These are phyloP conservation scores for Phytophthora litchii DNA, from an alignment of 352 stramenopile species.

Conservation along the genomic window DNA sequence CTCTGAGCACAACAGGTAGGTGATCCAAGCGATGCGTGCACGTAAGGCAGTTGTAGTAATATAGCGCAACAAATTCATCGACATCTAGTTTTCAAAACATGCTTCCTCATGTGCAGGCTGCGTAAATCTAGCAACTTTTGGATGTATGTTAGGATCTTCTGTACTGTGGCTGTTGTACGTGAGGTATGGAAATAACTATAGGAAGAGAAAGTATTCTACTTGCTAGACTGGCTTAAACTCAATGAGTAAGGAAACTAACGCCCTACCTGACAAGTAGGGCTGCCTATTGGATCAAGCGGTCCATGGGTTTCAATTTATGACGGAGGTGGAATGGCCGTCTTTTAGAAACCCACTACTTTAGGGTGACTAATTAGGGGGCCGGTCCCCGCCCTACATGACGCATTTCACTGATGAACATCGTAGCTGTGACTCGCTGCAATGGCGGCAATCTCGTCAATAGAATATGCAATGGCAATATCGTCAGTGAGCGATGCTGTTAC, in stretches of 20 bases:
- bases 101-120: too few relatives aligned
- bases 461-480: background rate
- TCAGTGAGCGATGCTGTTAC: background rate
- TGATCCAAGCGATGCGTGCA: too few relatives aligned
- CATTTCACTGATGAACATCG: too few relatives aligned
- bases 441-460: too few relatives aligned
- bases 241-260: constrained; percentile 94
- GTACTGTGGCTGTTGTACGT: constrained; percentile 17
- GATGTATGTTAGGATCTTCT: background rate
- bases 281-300: constrained; percentile 51
- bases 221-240: constrained; percentile 81
- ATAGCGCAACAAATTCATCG: too few relatives aligned
- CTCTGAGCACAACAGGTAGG: too few relatives aligned
- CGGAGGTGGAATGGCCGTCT: constrained; percentile 79
- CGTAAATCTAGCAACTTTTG: too few relatives aligned
- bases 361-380: constrained; percentile 47
- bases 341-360: constrained; percentile 50
- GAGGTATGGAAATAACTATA: constrained; percentile 2
- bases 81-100: too few relatives aligned
- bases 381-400: constrained; percentile 45
- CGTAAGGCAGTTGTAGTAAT: too few relatives aligned
- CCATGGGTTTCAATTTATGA: constrained; percentile 75
- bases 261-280: constrained; percentile 88
- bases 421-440: too few relatives aligned
- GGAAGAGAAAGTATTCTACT: too few relatives aligned